Evolutionary conservation across 371 early-diverging fungal genomes (phyloP).

Genomic region (Lichtheimia hyalospora): DNA sequence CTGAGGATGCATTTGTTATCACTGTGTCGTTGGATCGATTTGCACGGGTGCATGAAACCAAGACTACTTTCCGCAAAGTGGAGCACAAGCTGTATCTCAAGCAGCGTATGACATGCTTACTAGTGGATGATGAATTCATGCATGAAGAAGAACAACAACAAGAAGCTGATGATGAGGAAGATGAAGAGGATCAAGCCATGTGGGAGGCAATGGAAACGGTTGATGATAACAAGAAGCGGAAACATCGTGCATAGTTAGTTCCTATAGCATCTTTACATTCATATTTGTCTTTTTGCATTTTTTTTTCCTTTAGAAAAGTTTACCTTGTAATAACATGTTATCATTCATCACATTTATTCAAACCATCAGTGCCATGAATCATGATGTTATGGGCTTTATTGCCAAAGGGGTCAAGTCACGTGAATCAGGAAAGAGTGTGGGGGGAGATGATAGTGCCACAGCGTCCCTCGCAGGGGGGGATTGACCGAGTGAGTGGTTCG

Average conservation of each 20-base stretch:
- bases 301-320: too few species aligned
- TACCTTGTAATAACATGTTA: too few species aligned
- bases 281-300: too few species aligned
- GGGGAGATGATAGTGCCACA: too few species aligned
- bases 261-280: not conserved
- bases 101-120: slow-evolving; percentile 70
- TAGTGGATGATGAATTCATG: slow-evolving; percentile 61
- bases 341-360: too few species aligned
- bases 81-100: slow-evolving; percentile 78
- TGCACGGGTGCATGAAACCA: slow-evolving; percentile 73
- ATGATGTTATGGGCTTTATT: too few species aligned
- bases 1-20: slow-evolving; percentile 34
- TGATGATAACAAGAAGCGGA: slow-evolving; percentile 18
- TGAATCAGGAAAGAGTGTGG: too few species aligned
- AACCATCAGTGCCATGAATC: too few species aligned
- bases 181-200: slow-evolving; percentile 41
- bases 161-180: slow-evolving; percentile 47
- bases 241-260: slow-evolving; percentile 3
- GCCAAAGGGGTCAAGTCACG: too few species aligned
- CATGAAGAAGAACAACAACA: slow-evolving; percentile 33
- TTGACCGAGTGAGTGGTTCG: too few species aligned
- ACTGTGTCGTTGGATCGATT: slow-evolving; percentile 80
- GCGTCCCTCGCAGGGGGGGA: too few species aligned
- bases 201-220: slow-evolving; percentile 58
- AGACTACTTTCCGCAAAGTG: slow-evolving; percentile 54